Evolutionary conservation across 2,329 filamentous ascomycete species (phyloP).

Genomic region (Dryadomyces quercivorus): DNA sequence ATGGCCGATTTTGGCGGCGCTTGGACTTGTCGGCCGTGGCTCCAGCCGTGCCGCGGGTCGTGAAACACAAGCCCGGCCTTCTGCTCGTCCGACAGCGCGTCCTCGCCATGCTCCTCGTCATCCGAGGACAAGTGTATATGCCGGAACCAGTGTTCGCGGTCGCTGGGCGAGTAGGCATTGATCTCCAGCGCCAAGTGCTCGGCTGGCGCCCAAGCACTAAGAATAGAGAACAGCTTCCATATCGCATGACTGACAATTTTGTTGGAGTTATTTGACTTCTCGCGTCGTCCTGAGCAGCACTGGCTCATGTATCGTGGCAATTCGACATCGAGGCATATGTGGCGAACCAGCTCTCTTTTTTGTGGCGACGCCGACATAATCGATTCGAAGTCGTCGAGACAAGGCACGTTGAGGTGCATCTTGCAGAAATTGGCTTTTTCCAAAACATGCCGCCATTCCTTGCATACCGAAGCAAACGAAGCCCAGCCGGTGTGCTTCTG

Average conservation of each 20-base stretch:
- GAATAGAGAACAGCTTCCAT: slow-evolving; percentile 18
- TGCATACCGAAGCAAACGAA: slow-evolving; percentile 21
- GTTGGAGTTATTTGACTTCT: not conserved
- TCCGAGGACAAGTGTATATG: slow-evolving; percentile 15
- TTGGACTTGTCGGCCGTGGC: slow-evolving; percentile 14
- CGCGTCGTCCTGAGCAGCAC: slow-evolving; percentile 10
- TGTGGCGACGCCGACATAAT: slow-evolving; percentile 9
- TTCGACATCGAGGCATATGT: slow-evolving; percentile 20
- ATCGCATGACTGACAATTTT: slow-evolving; percentile 13
- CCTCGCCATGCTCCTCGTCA: slow-evolving; percentile 10
- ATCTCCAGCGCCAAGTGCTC: slow-evolving; percentile 20
- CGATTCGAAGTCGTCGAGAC: slow-evolving; percentile 14
- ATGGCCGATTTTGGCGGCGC: slow-evolving; percentile 14
- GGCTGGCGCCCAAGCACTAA: slow-evolving; percentile 17
- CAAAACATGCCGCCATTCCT: slow-evolving; percentile 21
- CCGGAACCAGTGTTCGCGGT: slow-evolving; percentile 23
- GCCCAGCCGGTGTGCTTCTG: slow-evolving; percentile 20
- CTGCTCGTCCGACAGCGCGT: not conserved
- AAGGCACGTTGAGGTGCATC: slow-evolving; percentile 15
- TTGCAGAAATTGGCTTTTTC: slow-evolving; percentile 18
- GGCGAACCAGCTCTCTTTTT: slow-evolving; percentile 14
- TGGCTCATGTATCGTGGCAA: slow-evolving; percentile 16
- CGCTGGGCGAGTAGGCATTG: slow-evolving; percentile 21
- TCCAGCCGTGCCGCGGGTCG: slow-evolving; percentile 21
- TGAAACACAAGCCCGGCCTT: slow-evolving; percentile 9